Base-by-base conservation (phyloP, 2,329 filamentous ascomycete species). In the Lomentospora prolificans region DNA sequence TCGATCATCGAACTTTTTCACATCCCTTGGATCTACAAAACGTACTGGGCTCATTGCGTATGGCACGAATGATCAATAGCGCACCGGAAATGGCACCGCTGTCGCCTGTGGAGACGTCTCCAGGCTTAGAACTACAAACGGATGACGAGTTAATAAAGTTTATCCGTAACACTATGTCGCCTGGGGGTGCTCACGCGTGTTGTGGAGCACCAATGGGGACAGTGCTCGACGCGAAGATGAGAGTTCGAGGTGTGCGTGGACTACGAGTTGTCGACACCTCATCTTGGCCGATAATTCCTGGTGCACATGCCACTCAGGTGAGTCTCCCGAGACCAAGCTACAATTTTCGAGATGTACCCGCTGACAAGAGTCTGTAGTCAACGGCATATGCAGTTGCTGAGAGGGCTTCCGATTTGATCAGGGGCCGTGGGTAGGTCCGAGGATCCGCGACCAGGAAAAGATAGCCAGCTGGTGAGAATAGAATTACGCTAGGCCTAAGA, bases 1-100 rank as follows among this genome's bases (percentile, higher is more conserved):
- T 74, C 7, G 70, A 74, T 60, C 70, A 72, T 56, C 63, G 69
- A 5, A 65, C 67, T 3, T 65, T 71, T 1, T 65, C 60, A n/a
- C 73, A 73, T 56, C 69, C 70, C 0, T 56, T 72, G 8, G 71
- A 73, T 55, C 55, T 65, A 10, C 67, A 68, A 52, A 62, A 72
- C 51, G 64, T 69, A 57, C 59, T 69, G n/a, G 69, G 72, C 55
- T 66, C 66, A 53, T 58, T 72, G 53, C 67, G 64, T 22, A 73
- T 71, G 57, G 64, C 63, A 24, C 64, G 65, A 27, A 64, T 66
- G 2, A 68, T 65, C 53, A 64, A 67, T 60, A 66, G 70, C 48
- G 64, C 69, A 58, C 73, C 68, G 17, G 62, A 66, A 1, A 62
- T 70, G n/a, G 64, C 64, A 17, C 57, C 59, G 39, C 62, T 67